Evolutionary conservation across 2,329 filamentous ascomycete species (phyloP), one percentile per base, ranked within the genome.

Genomic region (Colletotrichum sp.): DNA sequence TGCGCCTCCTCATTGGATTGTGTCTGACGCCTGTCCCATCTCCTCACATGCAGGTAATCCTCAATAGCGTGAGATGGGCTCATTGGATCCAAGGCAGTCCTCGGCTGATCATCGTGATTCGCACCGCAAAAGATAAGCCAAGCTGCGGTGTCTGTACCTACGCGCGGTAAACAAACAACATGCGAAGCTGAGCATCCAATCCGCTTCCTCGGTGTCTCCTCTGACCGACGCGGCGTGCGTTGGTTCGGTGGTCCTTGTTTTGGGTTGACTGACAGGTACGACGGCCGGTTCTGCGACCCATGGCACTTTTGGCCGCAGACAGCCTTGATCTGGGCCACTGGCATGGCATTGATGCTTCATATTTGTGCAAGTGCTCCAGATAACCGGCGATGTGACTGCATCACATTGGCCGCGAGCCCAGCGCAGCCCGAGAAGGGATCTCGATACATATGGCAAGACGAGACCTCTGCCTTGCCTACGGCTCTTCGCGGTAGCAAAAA

Each of bases 121-220:
- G 65, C 61, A 70, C 38, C 72, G 68, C 61, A 68, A 12, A 61
- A 30, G 18, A 69, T 69, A 69, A 58, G 32, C 72, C 66, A 68
- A 68, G 66, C 52, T 38, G 55, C 55, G 6, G 65, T 32, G 52
- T 48, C 64, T 18, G 66, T 73, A 71, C 68, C 55, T 43, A 66
- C 61, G 69, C 69, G 62, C 69, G 62, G 55, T 67, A 75, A 75
- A 72, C 62, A 75, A 75, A 72, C 72, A 75, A 72, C 61, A 62
- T 32, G 36, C 56, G 30, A 32, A 58, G 26, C 36, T 32, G 55
- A 61, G 36, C 61, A 32, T 66, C 69, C 72, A 72, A 72, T 75
- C 72, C 62, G 36, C 28, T 67, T 72, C 61, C 69, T 66, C 58
- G 34, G 28, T 34, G 30, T 66, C 61, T 16, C 28, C 48, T 30